Percentiles rank a stretch among this genome's conserved stretches.
Evolutionary conservation across 768 basidiomycete genomes (phyloP).

Genomic region (Baorangia bicolor): DNA sequence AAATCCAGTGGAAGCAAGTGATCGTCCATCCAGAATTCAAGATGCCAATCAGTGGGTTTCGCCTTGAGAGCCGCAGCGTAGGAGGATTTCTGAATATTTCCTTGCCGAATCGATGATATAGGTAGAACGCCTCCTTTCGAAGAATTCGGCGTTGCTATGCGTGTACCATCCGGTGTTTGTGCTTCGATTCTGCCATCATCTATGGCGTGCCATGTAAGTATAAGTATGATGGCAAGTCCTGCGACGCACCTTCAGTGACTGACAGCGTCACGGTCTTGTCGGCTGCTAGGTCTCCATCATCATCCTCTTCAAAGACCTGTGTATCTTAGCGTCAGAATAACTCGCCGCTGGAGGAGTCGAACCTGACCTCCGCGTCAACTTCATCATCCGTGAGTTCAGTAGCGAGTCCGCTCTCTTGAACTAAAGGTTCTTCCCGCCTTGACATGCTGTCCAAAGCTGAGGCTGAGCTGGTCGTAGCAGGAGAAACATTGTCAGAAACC

Average conservation of each 20-base stretch:
- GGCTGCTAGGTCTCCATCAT: slow-evolving; percentile 66
- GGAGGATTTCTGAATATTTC: slow-evolving; percentile 51
- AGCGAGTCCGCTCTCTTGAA: slow-evolving; percentile 61
- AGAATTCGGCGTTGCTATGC: slow-evolving; percentile 83
- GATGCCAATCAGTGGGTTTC: slow-evolving; percentile 94
- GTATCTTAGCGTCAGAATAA: slow-evolving; percentile 14
- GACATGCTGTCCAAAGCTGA: slow-evolving; percentile 28
- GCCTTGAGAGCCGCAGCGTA: slow-evolving; percentile 94
- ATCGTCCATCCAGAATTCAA: slow-evolving; percentile 94
- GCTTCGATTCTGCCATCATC: slow-evolving; percentile 95
- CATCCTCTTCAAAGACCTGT: slow-evolving; percentile 83
- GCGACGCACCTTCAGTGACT: slow-evolving; percentile 67
- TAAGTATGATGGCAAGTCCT: neutral
- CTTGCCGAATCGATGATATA: slow-evolving; percentile 33
- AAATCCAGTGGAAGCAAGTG: slow-evolving; percentile 79
- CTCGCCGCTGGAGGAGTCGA: neutral
- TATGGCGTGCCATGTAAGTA: slow-evolving; percentile 28
- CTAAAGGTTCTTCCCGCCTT: slow-evolving; percentile 47
- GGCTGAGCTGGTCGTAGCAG: slow-evolving; percentile 25
- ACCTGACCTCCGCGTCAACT: slow-evolving; percentile 67
- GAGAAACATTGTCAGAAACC: slow-evolving; percentile 13
- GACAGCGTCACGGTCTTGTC: slow-evolving; percentile 89
- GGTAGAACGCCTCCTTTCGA: slow-evolving; percentile 43
- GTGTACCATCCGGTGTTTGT: slow-evolving; percentile 94
- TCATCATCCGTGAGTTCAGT: slow-evolving; percentile 85